Evolutionary conservation across 2,329 filamentous ascomycete genomes (phyloP).

Genomic region (Metarhizium guizhouense): DNA sequence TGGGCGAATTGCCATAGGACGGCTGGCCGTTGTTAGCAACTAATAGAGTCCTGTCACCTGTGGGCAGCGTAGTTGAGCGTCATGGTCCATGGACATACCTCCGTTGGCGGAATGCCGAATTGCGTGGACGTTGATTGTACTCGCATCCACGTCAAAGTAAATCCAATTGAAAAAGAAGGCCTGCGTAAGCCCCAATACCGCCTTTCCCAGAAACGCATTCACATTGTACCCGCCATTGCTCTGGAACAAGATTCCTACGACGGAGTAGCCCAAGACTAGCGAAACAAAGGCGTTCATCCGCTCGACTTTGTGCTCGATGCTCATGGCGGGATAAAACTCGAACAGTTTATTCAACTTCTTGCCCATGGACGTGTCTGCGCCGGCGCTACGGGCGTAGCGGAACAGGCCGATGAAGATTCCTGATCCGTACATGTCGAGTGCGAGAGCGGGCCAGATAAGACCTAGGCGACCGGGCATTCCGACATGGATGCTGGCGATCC

Average conservation of each 20-base stretch:
- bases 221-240: constrained; percentile 33
- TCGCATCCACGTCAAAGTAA: constrained; percentile 54
- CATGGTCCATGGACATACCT: constrained; percentile 32
- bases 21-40: too few relatives aligned
- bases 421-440: constrained; percentile 42
- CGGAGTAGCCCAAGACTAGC: constrained; percentile 55
- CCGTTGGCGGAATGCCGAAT: constrained; percentile 43
- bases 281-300: constrained; percentile 53
- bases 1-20: too few relatives aligned
- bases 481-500: too few relatives aligned
- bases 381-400: constrained; percentile 16
- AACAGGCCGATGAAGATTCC: constrained; percentile 33
- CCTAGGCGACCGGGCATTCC: constrained; percentile 25
- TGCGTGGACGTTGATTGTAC: constrained; percentile 49
- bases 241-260: constrained; percentile 53
- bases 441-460: constrained; percentile 47
- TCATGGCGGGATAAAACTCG: too few relatives aligned
- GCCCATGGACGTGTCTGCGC: constrained; percentile 11
- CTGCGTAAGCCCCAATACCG: constrained; percentile 41
- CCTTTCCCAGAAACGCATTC: constrained; percentile 54
- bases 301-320: too few relatives aligned
- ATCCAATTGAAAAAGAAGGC: constrained; percentile 41
- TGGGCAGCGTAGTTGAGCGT: too few relatives aligned
- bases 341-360: constrained; percentile 16
- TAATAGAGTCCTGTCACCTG: too few relatives aligned